A percentile compares a stretch with the other conserved stretches of the same genome.
phyloP scores from a whole-genome alignment of 169 alveolate species.

The Plasmodium gaboni region DNA sequence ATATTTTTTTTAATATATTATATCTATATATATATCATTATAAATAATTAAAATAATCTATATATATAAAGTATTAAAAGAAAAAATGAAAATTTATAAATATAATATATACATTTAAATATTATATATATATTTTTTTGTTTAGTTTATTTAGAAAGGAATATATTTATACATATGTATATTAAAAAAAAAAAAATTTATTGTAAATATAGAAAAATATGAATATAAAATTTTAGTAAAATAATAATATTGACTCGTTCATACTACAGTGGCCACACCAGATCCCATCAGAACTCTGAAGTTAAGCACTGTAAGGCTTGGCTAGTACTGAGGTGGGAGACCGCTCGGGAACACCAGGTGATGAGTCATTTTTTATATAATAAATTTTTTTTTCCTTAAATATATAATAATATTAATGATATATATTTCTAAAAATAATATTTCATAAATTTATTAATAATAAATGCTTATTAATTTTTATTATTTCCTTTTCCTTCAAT shows the following conservation, averaged over 20 bases:
- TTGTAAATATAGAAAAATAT: no score
- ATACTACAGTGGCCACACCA: slow-evolving; percentile 82
- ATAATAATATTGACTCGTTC: slow-evolving; percentile 74
- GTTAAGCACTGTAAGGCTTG: slow-evolving; percentile 89
- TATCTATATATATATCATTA: no score
- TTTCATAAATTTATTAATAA: no score
- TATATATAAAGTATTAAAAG: no score
- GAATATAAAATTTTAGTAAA: no score
- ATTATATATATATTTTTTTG: neutral
- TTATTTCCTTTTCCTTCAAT: neutral
- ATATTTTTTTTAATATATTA: no score
- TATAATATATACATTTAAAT: no score
- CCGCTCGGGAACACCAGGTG: slow-evolving; percentile 90
- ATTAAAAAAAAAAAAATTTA: no score
- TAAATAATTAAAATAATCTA: no score
- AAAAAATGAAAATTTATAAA: no score
- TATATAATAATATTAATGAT: neutral
- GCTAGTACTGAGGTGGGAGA: slow-evolving; percentile 94
- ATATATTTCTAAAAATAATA: no score
- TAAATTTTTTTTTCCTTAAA: neutral
- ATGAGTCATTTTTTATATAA: slow-evolving; percentile 60
- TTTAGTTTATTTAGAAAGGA: neutral
- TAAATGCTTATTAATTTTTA: neutral
- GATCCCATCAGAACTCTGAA: slow-evolving; percentile 72
- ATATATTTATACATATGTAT: neutral